Percentiles rank a stretch among this genome's conserved stretches.
These are phyloP conservation scores for Kwoniella bestiolae DNA, from an alignment of 768 basidiomycete species.

Conservation along the genomic window DNA sequence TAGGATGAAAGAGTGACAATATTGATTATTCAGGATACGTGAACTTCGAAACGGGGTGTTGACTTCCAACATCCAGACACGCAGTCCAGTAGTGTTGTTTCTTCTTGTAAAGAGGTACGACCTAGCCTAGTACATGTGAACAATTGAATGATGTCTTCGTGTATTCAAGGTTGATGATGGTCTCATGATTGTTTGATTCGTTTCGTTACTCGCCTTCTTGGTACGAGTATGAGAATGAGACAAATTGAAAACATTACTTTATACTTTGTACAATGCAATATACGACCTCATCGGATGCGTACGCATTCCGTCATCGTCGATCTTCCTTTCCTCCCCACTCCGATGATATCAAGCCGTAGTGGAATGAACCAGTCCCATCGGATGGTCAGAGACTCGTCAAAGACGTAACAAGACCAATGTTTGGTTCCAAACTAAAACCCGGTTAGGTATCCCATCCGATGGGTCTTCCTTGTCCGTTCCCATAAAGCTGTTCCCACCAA, in stretches of 20 bases:
- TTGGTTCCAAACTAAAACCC: constrained; percentile 14
- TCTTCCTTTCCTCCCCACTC: not conserved
- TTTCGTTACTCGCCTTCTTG: not conserved
- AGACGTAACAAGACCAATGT: not conserved
- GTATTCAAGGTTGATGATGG: not conserved
- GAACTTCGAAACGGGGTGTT: constrained; percentile 4
- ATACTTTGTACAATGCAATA: no score
- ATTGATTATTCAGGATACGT: constrained; percentile 6
- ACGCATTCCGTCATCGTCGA: not conserved
- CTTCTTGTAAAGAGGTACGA: not conserved
- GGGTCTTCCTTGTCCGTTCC: not conserved
- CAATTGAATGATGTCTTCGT: not conserved
- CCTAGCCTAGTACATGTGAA: not conserved
- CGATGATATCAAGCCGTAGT: not conserved
- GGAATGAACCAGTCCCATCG: not conserved
- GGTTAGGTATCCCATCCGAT: constrained; percentile 7
- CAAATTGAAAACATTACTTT: not conserved
- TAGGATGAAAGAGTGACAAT: not conserved
- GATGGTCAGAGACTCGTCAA: constrained; percentile 3
- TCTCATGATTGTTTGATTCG: not conserved
- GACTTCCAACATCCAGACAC: not conserved
- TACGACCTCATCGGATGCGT: not conserved
- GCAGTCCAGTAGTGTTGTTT: constrained; percentile 1
- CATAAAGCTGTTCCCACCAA: not conserved
- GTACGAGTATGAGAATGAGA: not conserved